Conservation (phyloP, 805 yeast species). For the Starmerella apis region DNA sequence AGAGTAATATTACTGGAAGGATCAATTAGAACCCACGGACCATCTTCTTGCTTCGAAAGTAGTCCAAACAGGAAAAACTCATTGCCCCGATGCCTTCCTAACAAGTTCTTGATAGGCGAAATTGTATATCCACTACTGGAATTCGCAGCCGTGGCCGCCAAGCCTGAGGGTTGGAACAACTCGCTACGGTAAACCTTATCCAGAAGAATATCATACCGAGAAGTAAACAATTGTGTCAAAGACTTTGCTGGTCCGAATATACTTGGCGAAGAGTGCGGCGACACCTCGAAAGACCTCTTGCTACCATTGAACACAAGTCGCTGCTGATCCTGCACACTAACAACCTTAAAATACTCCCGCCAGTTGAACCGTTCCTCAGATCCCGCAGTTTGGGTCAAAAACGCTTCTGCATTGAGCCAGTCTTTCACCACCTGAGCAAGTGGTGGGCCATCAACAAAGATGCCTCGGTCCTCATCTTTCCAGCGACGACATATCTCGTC, state of each 20-base stretch:
- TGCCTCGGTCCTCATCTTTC: slow-evolving; percentile 82
- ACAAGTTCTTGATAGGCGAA: slow-evolving; percentile 67
- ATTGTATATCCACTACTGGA: slow-evolving; percentile 31
- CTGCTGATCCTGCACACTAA: slow-evolving; percentile 50
- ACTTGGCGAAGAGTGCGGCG: slow-evolving; percentile 13
- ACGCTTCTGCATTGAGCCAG: slow-evolving; percentile 28
- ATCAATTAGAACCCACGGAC: slow-evolving; percentile 67
- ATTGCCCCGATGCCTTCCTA: slow-evolving; percentile 67
- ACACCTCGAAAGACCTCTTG: slow-evolving; percentile 48
- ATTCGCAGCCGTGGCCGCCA: slow-evolving; percentile 10
- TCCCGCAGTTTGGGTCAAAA: slow-evolving; percentile 3
- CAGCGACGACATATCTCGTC: slow-evolving; percentile 73
- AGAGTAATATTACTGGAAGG: slow-evolving; percentile 63
- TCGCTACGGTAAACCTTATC: slow-evolving; percentile 73
- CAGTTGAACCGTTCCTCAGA: slow-evolving; percentile 39
- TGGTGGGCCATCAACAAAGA: slow-evolving; percentile 71
- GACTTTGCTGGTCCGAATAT: slow-evolving; percentile 19
- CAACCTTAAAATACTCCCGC: slow-evolving; percentile 59
- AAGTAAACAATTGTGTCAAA: slow-evolving; percentile 27
- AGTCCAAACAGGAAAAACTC: slow-evolving; percentile 72
- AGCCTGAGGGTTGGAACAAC: slow-evolving; percentile 41
- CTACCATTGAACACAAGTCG: slow-evolving; percentile 21
- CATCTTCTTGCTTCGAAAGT: slow-evolving; percentile 38
- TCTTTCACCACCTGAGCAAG: slow-evolving; percentile 57
- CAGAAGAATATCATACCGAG: slow-evolving; percentile 51